Conservation (phyloP, 148 eudicot species). For the Euryodendron excelsum region DNA sequence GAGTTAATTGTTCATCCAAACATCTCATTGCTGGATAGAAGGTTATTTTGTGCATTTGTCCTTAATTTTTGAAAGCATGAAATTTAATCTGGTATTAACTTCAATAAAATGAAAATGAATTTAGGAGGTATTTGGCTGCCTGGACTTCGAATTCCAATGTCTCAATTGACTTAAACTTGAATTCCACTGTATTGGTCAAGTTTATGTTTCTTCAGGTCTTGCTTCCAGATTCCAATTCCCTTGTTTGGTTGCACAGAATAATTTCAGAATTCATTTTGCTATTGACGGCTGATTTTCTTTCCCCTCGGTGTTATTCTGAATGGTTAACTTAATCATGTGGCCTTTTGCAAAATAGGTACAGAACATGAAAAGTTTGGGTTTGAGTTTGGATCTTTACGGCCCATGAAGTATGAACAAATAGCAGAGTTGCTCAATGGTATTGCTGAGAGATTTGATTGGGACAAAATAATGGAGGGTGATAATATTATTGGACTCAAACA, state of each 20-base stretch:
- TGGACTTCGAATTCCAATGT: not conserved
- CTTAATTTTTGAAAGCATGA: not conserved
- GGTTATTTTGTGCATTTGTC: not conserved
- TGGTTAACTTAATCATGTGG: not conserved
- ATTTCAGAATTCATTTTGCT: not conserved
- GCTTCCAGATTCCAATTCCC: not conserved
- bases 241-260: not conserved
- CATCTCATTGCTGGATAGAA: not conserved
- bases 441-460: slow-evolving; percentile 98
- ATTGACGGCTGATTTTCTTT: not conserved
- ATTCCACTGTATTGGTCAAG: not conserved
- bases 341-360: slow-evolving; percentile 85
- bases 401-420: slow-evolving; percentile 90
- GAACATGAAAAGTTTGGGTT: slow-evolving; percentile 99
- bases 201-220: not conserved
- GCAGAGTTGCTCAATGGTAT: slow-evolving; percentile 85
- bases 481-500: slow-evolving; percentile 90
- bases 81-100: no score
- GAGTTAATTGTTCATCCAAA: not conserved
- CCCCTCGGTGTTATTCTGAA: not conserved
- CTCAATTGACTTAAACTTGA: not conserved
- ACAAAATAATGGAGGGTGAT: slow-evolving; percentile 93
- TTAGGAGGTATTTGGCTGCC: slow-evolving; percentile 1
- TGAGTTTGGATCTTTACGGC: slow-evolving; percentile 69
- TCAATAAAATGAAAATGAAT: not conserved